phyloP scores from a whole-genome alignment of 2,329 filamentous ascomycete genomes.

The Pyrenophora teres region DNA sequence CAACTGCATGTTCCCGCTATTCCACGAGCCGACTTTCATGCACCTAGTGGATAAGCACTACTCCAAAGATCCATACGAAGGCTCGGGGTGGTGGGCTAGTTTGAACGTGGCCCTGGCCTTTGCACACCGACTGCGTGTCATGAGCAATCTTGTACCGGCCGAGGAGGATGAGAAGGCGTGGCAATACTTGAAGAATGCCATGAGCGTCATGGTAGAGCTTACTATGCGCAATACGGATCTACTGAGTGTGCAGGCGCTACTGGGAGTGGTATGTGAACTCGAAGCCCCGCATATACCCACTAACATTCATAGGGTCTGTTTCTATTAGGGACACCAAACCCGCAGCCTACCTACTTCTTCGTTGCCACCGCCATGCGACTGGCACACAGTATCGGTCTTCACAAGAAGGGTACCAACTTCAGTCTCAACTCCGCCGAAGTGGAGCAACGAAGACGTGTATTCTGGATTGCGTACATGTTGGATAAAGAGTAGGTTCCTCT shows the following conservation, averaged over 20 bases:
- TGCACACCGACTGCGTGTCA: constrained; percentile 86
- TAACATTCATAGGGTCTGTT: constrained; percentile 68
- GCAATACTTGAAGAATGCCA: constrained; percentile 94
- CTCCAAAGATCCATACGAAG: constrained; percentile 87
- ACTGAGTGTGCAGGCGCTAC: constrained; percentile 87
- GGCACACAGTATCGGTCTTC: constrained; percentile 91
- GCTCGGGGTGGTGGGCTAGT: constrained; percentile 98
- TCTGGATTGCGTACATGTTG: constrained; percentile 76
- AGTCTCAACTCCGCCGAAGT: constrained; percentile 92
- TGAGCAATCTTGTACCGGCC: constrained; percentile 88
- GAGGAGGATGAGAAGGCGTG: constrained; percentile 95
- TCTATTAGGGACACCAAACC: constrained; percentile 94
- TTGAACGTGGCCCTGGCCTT: constrained; percentile 94
- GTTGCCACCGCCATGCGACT: constrained; percentile 88
- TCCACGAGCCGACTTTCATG: constrained; percentile 97
- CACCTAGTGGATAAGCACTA: constrained; percentile 94
- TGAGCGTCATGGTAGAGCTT: constrained; percentile 89
- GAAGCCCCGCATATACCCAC: constrained; percentile 2
- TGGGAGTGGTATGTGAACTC: constrained; percentile 71
- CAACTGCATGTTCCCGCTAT: constrained; percentile 97
- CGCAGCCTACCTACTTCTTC: constrained; percentile 89
- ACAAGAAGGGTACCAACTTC: constrained; percentile 91
- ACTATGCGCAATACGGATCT: constrained; percentile 96
- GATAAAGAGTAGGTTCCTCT: constrained; percentile 66
- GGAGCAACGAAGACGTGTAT: constrained; percentile 81